Evolutionary conservation across 2,329 filamentous ascomycete species (phyloP).

Genomic region (Iodosphaeria phyllophila): DNA sequence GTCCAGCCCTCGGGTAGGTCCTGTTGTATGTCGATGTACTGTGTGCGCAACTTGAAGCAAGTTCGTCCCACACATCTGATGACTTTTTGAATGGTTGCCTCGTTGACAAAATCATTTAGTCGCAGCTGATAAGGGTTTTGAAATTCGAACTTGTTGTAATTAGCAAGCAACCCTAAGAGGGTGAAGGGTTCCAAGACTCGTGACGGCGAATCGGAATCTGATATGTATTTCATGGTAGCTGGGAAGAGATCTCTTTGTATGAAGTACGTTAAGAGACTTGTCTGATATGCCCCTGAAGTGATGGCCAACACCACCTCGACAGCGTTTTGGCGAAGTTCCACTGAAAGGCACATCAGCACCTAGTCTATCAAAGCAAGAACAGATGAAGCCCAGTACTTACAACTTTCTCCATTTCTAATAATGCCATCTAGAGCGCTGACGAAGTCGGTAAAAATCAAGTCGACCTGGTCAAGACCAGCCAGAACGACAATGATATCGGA

Average conservation of each 20-base stretch:
- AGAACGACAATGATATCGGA: conserved; percentile 86
- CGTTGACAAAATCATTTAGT: conserved; percentile 90
- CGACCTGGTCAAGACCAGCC: conserved; percentile 75
- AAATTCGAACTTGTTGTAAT: conserved; percentile 99
- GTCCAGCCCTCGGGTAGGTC: conserved; percentile 85
- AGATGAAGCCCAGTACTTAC: conserved; percentile 26
- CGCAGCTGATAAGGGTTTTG: conserved; percentile 90
- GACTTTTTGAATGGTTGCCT: conserved; percentile 67
- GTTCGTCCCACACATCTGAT: conserved; percentile 57
- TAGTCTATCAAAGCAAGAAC: not conserved
- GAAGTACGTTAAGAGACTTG: conserved; percentile 83
- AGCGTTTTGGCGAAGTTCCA: conserved; percentile 59
- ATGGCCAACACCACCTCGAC: conserved; percentile 67
- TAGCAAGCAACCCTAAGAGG: conserved; percentile 71
- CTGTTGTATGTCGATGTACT: conserved; percentile 74
- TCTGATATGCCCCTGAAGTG: conserved; percentile 88
- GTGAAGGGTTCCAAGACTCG: conserved; percentile 58
- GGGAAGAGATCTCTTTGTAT: conserved; percentile 90
- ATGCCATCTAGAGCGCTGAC: conserved; percentile 66
- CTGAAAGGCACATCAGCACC: conserved; percentile 21
- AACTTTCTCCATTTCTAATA: conserved; percentile 54
- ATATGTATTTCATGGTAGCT: conserved; percentile 83
- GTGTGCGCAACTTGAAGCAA: conserved; percentile 47
- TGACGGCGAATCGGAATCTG: conserved; percentile 50
- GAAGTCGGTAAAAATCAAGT: conserved; percentile 74